Conservation (phyloP, 2,329 filamentous ascomycete genomes). For the Trichoderma brevicompactum region DNA sequence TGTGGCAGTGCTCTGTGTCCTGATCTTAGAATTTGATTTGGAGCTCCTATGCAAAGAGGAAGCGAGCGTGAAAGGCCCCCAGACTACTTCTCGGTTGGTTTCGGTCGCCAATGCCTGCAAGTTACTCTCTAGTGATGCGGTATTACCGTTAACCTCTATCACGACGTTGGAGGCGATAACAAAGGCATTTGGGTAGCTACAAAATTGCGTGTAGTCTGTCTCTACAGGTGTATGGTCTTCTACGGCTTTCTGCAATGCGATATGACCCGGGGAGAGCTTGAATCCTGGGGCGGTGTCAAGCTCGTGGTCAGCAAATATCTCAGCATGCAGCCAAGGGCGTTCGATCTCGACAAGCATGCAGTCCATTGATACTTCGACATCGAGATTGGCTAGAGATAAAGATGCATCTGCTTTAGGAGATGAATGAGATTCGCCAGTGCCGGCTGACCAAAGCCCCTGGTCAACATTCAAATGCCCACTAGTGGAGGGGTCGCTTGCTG, state of each 20-base stretch:
- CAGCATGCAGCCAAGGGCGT: not conserved
- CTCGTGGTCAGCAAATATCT: not conserved
- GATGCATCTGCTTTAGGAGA: no score
- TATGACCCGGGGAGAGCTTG: not conserved
- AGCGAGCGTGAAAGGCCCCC: no score
- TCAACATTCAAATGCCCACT: no score
- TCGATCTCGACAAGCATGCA: constrained; percentile 5
- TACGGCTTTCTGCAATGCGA: not conserved
- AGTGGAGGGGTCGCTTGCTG: no score
- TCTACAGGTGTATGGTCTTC: not conserved
- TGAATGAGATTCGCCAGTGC: no score
- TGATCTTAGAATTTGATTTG: no score
- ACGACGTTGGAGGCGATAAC: not conserved
- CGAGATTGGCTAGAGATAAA: not conserved
- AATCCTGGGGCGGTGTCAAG: not conserved
- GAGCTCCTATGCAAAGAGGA: no score
- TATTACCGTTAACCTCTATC: not conserved
- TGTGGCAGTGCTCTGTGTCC: not conserved
- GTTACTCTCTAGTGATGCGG: not conserved
- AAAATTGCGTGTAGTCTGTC: not conserved
- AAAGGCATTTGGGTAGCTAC: not conserved
- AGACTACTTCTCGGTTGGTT: no score
- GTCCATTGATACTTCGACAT: not conserved
- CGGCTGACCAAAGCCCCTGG: no score
- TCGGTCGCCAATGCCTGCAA: not conserved